Evolutionary conservation across 768 basidiomycete species (phyloP).

Genomic region (Coprinellus aureogranulatus): DNA sequence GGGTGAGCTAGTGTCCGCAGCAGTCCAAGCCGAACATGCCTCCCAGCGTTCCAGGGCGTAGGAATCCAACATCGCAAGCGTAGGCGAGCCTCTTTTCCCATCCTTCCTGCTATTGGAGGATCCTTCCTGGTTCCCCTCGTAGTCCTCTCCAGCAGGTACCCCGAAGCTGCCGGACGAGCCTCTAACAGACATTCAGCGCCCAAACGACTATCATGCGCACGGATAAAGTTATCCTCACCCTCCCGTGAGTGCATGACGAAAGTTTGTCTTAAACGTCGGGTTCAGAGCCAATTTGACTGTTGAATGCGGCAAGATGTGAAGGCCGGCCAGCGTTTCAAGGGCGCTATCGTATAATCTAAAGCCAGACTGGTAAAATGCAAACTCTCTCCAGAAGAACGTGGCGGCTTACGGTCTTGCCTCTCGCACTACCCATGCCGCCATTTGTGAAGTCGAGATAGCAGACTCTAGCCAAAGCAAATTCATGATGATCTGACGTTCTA

Average conservation of each 20-base stretch:
- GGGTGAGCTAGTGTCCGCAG: no score
- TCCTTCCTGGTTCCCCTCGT: conserved; percentile 3
- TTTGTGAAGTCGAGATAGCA: conserved; percentile 59
- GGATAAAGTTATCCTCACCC: conserved; percentile 76
- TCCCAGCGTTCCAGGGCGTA: conserved; percentile 91
- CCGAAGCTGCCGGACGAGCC: conserved; percentile 84
- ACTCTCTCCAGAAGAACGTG: neutral
- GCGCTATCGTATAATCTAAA: conserved; percentile 71
- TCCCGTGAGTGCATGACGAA: conserved; percentile 84
- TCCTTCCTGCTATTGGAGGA: conserved; percentile 44
- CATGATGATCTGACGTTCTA: conserved; percentile 85
- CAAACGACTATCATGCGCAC: neutral
- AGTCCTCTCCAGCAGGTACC: conserved; percentile 46
- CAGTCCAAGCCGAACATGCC: no score
- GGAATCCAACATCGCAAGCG: conserved; percentile 65
- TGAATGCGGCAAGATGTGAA: conserved; percentile 69
- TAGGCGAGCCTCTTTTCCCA: conserved; percentile 53
- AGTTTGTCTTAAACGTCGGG: conserved; percentile 70
- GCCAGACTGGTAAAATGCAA: conserved; percentile 13
- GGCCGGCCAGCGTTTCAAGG: conserved; percentile 55
- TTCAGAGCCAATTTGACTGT: conserved; percentile 66
- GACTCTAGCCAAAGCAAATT: conserved; percentile 87
- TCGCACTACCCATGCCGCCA: conserved; percentile 73
- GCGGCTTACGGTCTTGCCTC: conserved; percentile 60
- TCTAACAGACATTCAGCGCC: conserved; percentile 32